These are phyloP conservation scores for Aspergillus tanneri DNA, from an alignment of 2,329 filamentous ascomycete genomes.

Conservation along the genomic window DNA sequence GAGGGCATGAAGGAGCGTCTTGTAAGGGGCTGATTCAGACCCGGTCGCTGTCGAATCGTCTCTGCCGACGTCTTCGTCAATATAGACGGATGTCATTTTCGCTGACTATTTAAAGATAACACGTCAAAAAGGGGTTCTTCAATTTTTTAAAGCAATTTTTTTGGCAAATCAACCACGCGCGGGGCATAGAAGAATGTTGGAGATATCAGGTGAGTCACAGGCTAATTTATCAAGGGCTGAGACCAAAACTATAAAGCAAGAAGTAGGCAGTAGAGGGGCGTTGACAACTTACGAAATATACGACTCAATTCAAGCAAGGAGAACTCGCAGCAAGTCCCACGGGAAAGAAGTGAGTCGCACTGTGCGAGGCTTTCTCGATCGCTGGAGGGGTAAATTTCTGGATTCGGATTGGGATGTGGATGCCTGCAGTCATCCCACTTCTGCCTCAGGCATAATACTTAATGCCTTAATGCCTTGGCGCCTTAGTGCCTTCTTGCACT, in stretches of 20 bases:
- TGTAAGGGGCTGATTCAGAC: constrained; percentile 73
- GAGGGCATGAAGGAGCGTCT: constrained; percentile 75
- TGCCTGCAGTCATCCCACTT: constrained; percentile 14
- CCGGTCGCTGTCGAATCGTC: constrained; percentile 68
- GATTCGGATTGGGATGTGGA: constrained; percentile 11
- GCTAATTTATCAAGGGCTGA: not conserved
- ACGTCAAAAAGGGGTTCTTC: not conserved
- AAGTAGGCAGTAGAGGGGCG: no score
- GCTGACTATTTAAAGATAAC: not conserved
- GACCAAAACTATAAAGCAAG: not conserved
- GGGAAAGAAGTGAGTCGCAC: constrained; percentile 11
- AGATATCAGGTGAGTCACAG: not conserved
- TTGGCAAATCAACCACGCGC: not conserved
- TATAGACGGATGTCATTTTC: constrained; percentile 57
- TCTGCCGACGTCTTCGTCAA: constrained; percentile 76
- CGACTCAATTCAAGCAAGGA: constrained; percentile 1
- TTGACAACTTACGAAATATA: not conserved
- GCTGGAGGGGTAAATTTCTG: constrained; percentile 39
- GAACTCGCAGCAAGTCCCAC: constrained; percentile 8
- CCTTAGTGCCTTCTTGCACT: not conserved
- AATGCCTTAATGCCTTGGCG: not conserved
- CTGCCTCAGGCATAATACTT: constrained; percentile 29
- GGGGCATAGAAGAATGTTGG: not conserved
- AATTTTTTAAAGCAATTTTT: no score
- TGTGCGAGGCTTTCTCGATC: constrained; percentile 8